phyloP scores from a whole-genome alignment of 495 filamentous ascomycete genomes.

The Trichoderma parareesei region DNA sequence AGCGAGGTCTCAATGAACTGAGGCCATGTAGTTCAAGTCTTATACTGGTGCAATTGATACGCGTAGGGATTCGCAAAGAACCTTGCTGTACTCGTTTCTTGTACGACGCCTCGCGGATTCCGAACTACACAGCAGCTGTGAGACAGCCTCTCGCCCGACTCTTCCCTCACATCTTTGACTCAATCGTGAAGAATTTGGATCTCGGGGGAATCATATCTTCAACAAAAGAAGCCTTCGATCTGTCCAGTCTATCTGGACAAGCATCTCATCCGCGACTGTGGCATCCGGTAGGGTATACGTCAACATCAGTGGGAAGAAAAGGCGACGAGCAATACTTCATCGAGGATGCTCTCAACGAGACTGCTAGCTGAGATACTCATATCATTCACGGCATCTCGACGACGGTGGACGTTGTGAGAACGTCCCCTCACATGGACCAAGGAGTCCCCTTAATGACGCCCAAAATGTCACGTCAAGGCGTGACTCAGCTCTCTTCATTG shows the following conservation, averaged over 20 bases:
- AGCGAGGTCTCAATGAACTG: too few relatives aligned
- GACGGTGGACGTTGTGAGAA: not conserved
- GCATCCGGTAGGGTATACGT: not conserved
- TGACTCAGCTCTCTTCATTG: not conserved
- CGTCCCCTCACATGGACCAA: not conserved
- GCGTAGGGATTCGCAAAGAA: too few relatives aligned
- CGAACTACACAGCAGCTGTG: not conserved
- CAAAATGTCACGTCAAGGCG: not conserved
- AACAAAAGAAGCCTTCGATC: not conserved
- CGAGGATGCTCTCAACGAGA: not conserved
- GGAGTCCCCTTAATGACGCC: not conserved
- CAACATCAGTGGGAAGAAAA: not conserved
- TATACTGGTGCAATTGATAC: too few relatives aligned
- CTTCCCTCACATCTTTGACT: not conserved
- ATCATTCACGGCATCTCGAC: not conserved
- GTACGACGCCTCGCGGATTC: too few relatives aligned
- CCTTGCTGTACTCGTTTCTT: too few relatives aligned
- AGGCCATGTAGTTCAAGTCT: too few relatives aligned
- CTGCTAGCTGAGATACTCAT: not conserved
- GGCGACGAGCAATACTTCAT: not conserved
- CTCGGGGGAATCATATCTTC: not conserved
- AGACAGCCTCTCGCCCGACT: slow-evolving; percentile 4
- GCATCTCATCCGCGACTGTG: not conserved
- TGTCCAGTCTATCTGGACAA: not conserved
- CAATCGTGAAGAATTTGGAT: not conserved